These are phyloP conservation scores for Candida tibetensis DNA, from an alignment of 805 yeast species.

Conservation along the genomic window DNA sequence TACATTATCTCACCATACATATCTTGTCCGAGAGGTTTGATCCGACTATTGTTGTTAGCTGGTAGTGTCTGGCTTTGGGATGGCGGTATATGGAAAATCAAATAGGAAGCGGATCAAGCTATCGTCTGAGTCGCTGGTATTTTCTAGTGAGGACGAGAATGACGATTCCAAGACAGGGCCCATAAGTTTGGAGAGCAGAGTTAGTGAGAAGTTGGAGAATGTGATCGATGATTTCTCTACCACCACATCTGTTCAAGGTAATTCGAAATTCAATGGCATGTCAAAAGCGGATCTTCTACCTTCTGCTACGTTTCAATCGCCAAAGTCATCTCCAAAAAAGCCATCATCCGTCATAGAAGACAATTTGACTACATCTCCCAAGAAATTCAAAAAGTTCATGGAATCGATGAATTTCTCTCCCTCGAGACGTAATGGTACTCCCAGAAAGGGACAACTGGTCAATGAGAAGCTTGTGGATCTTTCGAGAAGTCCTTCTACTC, in stretches of 20 bases:
- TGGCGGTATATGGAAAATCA: slow-evolving; percentile 14
- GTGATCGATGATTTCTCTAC: slow-evolving; percentile 1
- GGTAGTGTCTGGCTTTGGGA: too few species aligned
- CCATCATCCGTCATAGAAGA: neutral
- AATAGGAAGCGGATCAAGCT: slow-evolving; percentile 2
- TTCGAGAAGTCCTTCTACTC: slow-evolving; percentile 1
- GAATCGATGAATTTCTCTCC: slow-evolving; percentile 1
- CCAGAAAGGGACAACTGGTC: neutral
- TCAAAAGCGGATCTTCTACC: slow-evolving; percentile 1
- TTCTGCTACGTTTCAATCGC: slow-evolving; percentile 1
- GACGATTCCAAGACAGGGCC: neutral
- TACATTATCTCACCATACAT: too few species aligned
- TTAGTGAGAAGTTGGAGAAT: slow-evolving; percentile 1
- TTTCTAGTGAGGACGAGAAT: slow-evolving; percentile 16
- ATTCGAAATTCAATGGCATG: neutral
- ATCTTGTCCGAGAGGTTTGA: too few species aligned
- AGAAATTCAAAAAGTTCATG: slow-evolving; percentile 7
- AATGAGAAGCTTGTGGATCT: neutral
- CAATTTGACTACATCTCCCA: slow-evolving; percentile 18
- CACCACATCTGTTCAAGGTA: neutral
- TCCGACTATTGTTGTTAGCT: too few species aligned
- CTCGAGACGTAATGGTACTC: neutral
- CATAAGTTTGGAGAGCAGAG: neutral
- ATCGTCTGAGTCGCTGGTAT: slow-evolving; percentile 5
- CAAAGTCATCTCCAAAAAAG: slow-evolving; percentile 1